phyloP scores from a whole-genome alignment of 2,329 filamentous ascomycete genomes.

The Zelopaecilomyces penicillatus region DNA sequence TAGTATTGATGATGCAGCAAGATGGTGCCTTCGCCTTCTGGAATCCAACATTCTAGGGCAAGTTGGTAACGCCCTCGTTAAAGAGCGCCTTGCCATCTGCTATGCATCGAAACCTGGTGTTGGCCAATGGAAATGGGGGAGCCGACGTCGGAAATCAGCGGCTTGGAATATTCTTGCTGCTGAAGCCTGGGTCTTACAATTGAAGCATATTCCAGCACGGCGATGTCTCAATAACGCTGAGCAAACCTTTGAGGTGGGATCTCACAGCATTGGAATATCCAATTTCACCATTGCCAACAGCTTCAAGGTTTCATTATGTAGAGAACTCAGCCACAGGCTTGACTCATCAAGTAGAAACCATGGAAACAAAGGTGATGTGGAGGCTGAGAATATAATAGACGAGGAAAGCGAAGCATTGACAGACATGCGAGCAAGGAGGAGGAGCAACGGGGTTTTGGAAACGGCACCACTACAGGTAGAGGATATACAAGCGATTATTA shows the following conservation, averaged over 20 bases:
- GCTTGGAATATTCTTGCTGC: conserved; percentile 81
- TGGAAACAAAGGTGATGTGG: conserved; percentile 42
- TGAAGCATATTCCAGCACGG: conserved; percentile 70
- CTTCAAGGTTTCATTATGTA: conserved; percentile 45
- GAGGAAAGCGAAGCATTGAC: conserved; percentile 48
- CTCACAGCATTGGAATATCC: conserved; percentile 42
- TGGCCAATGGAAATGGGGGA: conserved; percentile 59
- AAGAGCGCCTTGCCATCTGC: conserved; percentile 77
- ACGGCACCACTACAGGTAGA: conserved; percentile 37
- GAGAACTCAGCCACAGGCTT: conserved; percentile 39
- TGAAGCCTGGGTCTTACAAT: conserved; percentile 72
- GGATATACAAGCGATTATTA: conserved; percentile 14
- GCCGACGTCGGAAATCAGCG: conserved; percentile 73
- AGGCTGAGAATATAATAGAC: conserved; percentile 35
- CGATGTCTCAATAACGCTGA: conserved; percentile 65
- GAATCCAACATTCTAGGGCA: conserved; percentile 68
- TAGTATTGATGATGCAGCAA: conserved; percentile 76
- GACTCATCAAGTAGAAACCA: conserved; percentile 23
- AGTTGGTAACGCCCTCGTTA: conserved; percentile 73
- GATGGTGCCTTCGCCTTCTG: conserved; percentile 73
- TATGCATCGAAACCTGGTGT: conserved; percentile 66
- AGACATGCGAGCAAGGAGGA: conserved; percentile 43
- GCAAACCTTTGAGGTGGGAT: conserved; percentile 43
- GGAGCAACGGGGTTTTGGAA: conserved; percentile 45
- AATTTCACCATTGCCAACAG: conserved; percentile 42